These are phyloP conservation scores for Fusarium sp. DNA, from an alignment of 2,329 filamentous ascomycete genomes.

Conservation along the genomic window DNA sequence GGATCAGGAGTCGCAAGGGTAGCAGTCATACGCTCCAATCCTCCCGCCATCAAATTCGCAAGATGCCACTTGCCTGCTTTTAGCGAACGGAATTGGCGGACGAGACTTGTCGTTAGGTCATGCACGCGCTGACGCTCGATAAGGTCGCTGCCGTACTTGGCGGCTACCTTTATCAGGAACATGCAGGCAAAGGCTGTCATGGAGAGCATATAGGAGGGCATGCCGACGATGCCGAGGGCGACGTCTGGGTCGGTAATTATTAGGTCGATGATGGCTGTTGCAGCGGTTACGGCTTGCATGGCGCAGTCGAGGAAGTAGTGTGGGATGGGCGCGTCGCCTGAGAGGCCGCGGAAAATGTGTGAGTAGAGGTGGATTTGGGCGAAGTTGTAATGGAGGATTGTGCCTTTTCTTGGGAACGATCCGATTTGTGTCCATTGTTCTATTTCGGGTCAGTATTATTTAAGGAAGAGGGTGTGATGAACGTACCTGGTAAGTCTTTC, in stretches of 20 bases:
- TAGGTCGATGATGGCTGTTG: slow-evolving; percentile 57
- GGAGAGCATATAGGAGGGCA: slow-evolving; percentile 63
- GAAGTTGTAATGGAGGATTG: slow-evolving; percentile 56
- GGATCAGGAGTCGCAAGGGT: slow-evolving; percentile 23
- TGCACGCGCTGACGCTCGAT: slow-evolving; percentile 55
- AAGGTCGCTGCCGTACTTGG: slow-evolving; percentile 56
- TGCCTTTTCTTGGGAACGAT: slow-evolving; percentile 55
- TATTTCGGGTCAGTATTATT: too few species aligned
- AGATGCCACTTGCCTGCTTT: slow-evolving; percentile 59
- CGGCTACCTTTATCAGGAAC: slow-evolving; percentile 61
- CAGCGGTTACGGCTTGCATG: slow-evolving; percentile 51
- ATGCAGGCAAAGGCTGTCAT: slow-evolving; percentile 66
- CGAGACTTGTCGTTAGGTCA: slow-evolving; percentile 54
- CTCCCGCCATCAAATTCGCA: slow-evolving; percentile 60
- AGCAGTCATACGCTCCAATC: slow-evolving; percentile 56
- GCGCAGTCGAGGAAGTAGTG: slow-evolving; percentile 52
- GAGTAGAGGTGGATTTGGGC: slow-evolving; percentile 57
- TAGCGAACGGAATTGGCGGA: slow-evolving; percentile 55
- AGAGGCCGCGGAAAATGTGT: slow-evolving; percentile 54
- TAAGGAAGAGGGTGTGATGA: too few species aligned
- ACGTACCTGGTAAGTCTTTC: slow-evolving; percentile 44
- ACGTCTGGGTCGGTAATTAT: slow-evolving; percentile 57
- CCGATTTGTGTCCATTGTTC: slow-evolving; percentile 54
- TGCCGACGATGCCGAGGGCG: slow-evolving; percentile 54
- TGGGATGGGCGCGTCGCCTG: slow-evolving; percentile 49